Evolutionary conservation across 495 filamentous ascomycete species (phyloP).

Genomic region (Penicillium subrubescens): DNA sequence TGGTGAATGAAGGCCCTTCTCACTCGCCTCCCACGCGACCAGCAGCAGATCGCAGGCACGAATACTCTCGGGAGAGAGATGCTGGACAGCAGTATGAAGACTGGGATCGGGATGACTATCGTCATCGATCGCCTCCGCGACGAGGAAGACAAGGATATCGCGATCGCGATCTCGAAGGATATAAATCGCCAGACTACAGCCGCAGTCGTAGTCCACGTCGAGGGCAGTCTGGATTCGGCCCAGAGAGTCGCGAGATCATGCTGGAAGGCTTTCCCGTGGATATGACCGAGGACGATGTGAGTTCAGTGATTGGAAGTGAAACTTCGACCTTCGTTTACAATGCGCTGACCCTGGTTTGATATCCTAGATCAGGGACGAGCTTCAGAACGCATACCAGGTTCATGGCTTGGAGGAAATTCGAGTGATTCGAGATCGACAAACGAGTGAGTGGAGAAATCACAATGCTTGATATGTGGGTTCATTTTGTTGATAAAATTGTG

Average conservation of each 20-base stretch:
- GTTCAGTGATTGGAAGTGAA: not conserved
- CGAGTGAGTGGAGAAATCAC: slow-evolving; percentile 47
- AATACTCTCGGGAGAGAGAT: slow-evolving; percentile 39
- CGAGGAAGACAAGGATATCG: slow-evolving; percentile 47
- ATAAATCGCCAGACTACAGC: slow-evolving; percentile 52
- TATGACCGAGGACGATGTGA: slow-evolving; percentile 63
- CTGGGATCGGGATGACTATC: slow-evolving; percentile 45
- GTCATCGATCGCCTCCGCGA: slow-evolving; percentile 42
- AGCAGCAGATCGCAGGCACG: slow-evolving; percentile 41
- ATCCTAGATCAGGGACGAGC: slow-evolving; percentile 62
- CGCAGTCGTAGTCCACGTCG: slow-evolving; percentile 45
- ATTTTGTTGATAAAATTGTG: not conserved
- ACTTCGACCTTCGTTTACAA: not conserved
- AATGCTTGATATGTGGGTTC: not conserved
- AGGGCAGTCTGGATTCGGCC: slow-evolving; percentile 48
- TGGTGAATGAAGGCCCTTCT: slow-evolving; percentile 36
- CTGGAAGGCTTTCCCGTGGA: slow-evolving; percentile 62
- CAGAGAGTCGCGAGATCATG: slow-evolving; percentile 60
- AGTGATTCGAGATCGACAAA: slow-evolving; percentile 67
- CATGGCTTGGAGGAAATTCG: slow-evolving; percentile 63
- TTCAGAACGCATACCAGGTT: slow-evolving; percentile 59
- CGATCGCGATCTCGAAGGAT: slow-evolving; percentile 60
- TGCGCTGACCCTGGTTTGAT: not conserved
- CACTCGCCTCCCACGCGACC: slow-evolving; percentile 45
- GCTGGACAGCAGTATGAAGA: slow-evolving; percentile 36